These are phyloP conservation scores for Pythium myriotylum DNA, from an alignment of 352 stramenopile species.

Conservation along the genomic window DNA sequence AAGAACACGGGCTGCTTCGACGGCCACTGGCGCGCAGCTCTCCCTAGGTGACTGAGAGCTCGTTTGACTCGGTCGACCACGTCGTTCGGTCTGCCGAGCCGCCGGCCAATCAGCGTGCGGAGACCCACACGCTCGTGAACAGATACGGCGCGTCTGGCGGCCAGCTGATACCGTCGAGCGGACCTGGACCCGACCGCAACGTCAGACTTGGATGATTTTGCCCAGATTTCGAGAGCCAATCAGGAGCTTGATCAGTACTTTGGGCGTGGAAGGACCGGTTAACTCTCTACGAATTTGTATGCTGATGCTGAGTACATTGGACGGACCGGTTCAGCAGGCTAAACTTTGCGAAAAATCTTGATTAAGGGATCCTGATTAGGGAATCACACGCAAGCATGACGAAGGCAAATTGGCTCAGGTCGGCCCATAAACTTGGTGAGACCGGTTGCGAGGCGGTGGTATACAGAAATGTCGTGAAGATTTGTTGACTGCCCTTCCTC, in stretches of 20 bases:
- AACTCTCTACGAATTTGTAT: conserved; percentile 18
- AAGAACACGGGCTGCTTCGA: conserved; percentile 20
- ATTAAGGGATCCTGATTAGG: no score
- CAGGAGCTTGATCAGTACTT: no score
- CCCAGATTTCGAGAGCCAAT: conserved; percentile 3
- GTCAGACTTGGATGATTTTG: conserved; percentile 4
- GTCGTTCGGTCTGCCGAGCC: conserved; percentile 5
- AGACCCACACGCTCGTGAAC: background rate
- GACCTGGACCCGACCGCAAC: background rate
- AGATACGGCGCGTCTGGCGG: conserved; percentile 5
- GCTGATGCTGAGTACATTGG: background rate
- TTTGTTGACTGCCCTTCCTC: conserved; percentile 4
- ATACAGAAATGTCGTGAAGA: conserved; percentile 4
- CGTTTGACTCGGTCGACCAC: conserved; percentile 1
- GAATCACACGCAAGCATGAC: no score
- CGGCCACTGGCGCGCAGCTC: background rate
- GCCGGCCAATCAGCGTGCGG: conserved; percentile 10
- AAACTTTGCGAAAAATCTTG: no score
- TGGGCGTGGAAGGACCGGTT: background rate
- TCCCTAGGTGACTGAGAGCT: background rate
- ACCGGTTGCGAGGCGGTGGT: background rate
- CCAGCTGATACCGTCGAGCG: conserved; percentile 9
- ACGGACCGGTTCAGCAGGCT: no score
- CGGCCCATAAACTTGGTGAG: background rate
- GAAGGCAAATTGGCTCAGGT: no score